These are phyloP conservation scores for Parasitella parasitica DNA, from an alignment of 371 early-diverging fungal species.

Conservation along the genomic window DNA sequence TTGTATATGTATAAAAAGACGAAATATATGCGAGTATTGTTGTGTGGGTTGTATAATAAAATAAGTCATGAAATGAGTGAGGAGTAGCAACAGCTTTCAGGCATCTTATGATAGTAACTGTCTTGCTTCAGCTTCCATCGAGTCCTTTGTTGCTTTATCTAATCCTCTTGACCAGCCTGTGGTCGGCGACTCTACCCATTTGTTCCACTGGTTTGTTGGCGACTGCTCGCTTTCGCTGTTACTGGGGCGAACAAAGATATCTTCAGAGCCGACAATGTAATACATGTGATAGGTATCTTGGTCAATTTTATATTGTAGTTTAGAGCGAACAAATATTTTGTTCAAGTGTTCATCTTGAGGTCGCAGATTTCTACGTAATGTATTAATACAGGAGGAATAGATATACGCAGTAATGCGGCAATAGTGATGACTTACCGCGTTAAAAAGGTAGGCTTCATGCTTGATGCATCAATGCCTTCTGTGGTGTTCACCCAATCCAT, in stretches of 20 bases:
- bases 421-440: conserved; percentile 64
- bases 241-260: conserved; percentile 56
- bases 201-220: conserved; percentile 1
- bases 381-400: too few species aligned
- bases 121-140: conserved; percentile 32
- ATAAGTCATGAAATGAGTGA: too few species aligned
- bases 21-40: too few species aligned
- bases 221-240: neutral
- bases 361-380: conserved; percentile 60
- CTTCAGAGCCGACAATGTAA: conserved; percentile 53
- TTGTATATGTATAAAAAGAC: too few species aligned
- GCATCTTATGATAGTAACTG: conserved; percentile 9
- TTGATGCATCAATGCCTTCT: conserved; percentile 62
- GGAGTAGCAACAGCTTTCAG: neutral
- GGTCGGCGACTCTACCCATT: conserved; percentile 28
- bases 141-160: conserved; percentile 18
- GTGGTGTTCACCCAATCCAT: conserved; percentile 76
- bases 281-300: conserved; percentile 58
- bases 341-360: conserved; percentile 73
- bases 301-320: conserved; percentile 92
- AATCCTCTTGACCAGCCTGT: conserved; percentile 36
- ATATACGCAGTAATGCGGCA: too few species aligned
- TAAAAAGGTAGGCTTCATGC: conserved; percentile 65
- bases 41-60: too few species aligned
- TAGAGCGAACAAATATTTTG: conserved; percentile 62